Base-by-base conservation (phyloP, 768 basidiomycete species). In the Tricholoma sp. region DNA sequence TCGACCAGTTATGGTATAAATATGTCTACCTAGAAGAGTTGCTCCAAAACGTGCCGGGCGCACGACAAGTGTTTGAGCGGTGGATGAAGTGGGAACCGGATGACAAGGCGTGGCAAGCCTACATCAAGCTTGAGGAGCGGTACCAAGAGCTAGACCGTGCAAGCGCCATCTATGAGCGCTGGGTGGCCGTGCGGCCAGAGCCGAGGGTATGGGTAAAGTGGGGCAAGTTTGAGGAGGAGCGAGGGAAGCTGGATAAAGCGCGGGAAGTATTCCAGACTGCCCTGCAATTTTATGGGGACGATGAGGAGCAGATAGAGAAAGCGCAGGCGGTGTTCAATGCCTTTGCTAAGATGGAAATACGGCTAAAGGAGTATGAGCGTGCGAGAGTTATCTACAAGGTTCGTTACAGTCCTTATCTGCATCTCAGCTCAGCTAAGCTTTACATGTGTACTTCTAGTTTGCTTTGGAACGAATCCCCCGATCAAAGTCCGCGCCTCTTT, bases 11-110 rank as follows among this genome's bases (percentile, higher is more conserved):
- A 6, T 98, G 97, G 97, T 98, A 98, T 83, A 98, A 98, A 71
- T 99, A 98, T 56, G 96, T 99, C 58, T 98, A 97, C 72, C 84
- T 99, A 55, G 97, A 99, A 68, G 97, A 99, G 69, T 82, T 99
- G 2, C 82, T 99, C 11, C 89, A 95, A 65, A 98, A 99, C 67
- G 88, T 99, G 31, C 85, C 95, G 1, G 97, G 97, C 37, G 94
- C 95, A 1, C 86, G 97, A 8, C 96, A 98, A 69, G 93, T 98
- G 55, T 99, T 98, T 60, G 97, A 99, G 71, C 83, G 97, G 47
- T 99, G 97, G 97, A 96, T 98, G 94, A 84, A 92, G 62, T 98
- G 97, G 97, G 97, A 98, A 69, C 97, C 97, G 0, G 95, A 98
- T 65, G 97, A 98, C 82, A 98, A 98, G 77, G 94, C 96, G 3